A percentile compares a stretch with the other conserved stretches of the same genome.
Conservation (phyloP, 2,329 filamentous ascomycete species). For the Exophiala sp. region DNA sequence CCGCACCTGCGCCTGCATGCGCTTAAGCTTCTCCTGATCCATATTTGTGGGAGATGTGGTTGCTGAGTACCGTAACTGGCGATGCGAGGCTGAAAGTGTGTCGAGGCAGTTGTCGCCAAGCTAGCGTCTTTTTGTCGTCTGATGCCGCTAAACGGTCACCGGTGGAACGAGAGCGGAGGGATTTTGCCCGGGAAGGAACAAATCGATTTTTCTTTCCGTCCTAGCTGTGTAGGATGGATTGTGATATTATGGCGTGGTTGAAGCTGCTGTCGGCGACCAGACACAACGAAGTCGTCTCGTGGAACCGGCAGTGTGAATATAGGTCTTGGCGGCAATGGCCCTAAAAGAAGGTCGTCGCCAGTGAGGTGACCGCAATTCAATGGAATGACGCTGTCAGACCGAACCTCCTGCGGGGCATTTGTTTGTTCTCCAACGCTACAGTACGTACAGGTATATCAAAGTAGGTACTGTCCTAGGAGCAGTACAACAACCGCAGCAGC, state of each 20-base stretch:
- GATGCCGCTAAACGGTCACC: neutral
- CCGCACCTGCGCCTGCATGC: slow-evolving; percentile 60
- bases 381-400: neutral
- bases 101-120: neutral
- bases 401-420: neutral
- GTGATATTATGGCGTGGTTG: neutral
- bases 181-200: slow-evolving; percentile 5
- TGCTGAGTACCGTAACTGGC: slow-evolving; percentile 1
- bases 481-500: no score
- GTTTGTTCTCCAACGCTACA: neutral
- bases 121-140: neutral
- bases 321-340: slow-evolving; percentile 2
- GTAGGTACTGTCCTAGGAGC: no score
- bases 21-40: slow-evolving; percentile 62
- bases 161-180: neutral
- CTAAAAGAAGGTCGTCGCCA: neutral
- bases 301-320: neutral
- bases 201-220: slow-evolving; percentile 8
- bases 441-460: no score
- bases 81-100: slow-evolving; percentile 1
- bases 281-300: neutral
- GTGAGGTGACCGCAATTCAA: neutral
- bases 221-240: slow-evolving; percentile 7
- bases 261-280: neutral
- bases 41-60: slow-evolving; percentile 41